A percentile compares a stretch with the other conserved stretches of the same genome.
Conservation (phyloP, 495 filamentous ascomycete genomes). For the Neurospora sp. region DNA sequence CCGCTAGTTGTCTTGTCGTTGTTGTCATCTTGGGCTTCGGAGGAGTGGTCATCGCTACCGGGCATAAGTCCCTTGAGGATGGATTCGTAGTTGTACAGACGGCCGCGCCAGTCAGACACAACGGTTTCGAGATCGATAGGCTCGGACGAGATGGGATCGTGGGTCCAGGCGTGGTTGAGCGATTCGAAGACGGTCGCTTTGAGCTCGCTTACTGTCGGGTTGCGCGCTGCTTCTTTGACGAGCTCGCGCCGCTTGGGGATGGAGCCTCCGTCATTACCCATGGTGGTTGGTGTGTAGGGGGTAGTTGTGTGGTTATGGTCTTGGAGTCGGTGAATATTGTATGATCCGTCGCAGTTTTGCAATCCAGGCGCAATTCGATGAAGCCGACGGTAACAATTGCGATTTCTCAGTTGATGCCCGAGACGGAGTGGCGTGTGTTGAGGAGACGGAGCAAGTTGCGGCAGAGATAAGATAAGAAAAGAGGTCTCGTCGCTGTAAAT, state of each 20-base stretch:
- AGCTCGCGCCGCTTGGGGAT: constrained; percentile 95
- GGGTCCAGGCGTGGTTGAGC: constrained; percentile 74
- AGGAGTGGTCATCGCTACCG: constrained; percentile 29
- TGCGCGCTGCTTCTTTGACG: constrained; percentile 75
- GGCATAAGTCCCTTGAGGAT: constrained; percentile 71
- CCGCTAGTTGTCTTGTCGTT: constrained; percentile 7
- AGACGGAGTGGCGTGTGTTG: background rate
- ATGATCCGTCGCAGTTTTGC: background rate
- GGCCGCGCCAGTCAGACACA: constrained; percentile 76
- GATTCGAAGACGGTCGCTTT: constrained; percentile 80
- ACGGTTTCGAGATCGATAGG: constrained; percentile 56
- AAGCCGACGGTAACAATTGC: background rate
- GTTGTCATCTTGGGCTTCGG: background rate
- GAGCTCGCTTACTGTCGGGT: constrained; percentile 73
- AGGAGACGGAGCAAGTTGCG: background rate
- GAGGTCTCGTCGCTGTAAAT: background rate
- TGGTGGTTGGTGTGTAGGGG: constrained; percentile 22
- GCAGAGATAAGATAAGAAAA: background rate
- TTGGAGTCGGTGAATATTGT: background rate
- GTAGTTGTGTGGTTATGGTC: background rate
- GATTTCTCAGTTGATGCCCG: background rate
- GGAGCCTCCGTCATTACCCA: constrained; percentile 89
- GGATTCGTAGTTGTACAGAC: constrained; percentile 91
- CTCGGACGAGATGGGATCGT: constrained; percentile 74
- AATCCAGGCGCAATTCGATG: background rate